These are phyloP conservation scores for Helotiales sp. DNA, from an alignment of 2,329 filamentous ascomycete species.

Conservation along the genomic window DNA sequence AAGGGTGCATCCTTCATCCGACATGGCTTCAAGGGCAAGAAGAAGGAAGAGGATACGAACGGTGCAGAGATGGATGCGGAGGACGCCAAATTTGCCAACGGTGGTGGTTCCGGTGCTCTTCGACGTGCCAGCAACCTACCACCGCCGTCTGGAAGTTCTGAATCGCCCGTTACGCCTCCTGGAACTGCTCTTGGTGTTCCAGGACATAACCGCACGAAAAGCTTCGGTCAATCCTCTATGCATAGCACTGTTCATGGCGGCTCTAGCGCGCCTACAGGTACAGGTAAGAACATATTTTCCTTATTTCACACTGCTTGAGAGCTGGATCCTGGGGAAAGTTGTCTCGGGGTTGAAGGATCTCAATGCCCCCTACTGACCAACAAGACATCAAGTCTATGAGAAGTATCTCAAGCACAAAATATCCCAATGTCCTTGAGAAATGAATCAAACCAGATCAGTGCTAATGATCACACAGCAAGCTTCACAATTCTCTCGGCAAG, in stretches of 20 bases:
- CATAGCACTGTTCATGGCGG: slow-evolving; percentile 64
- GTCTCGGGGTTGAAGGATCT: neutral
- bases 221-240: slow-evolving; percentile 68
- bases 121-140: slow-evolving; percentile 31
- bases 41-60: slow-evolving; percentile 56
- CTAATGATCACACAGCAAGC: slow-evolving; percentile 53
- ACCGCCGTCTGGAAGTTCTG: slow-evolving; percentile 5
- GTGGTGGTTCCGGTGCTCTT: slow-evolving; percentile 36
- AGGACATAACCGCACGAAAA: slow-evolving; percentile 54
- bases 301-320: neutral
- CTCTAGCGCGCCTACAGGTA: slow-evolving; percentile 66
- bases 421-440: neutral
- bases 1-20: slow-evolving; percentile 91
- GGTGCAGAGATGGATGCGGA: slow-evolving; percentile 51
- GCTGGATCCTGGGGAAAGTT: neutral
- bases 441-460: too few species aligned
- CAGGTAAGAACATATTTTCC: slow-evolving; percentile 35
- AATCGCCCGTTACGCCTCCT: slow-evolving; percentile 37
- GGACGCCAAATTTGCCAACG: slow-evolving; percentile 42
- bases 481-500: slow-evolving; percentile 81
- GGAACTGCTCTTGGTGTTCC: slow-evolving; percentile 30
- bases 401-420: neutral
- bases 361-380: neutral
- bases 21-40: slow-evolving; percentile 78
- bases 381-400: neutral